A percentile compares a stretch with the other conserved stretches of the same genome.
Conservation (phyloP, 2,329 filamentous ascomycete genomes). For the Botrytis fragariae region DNA sequence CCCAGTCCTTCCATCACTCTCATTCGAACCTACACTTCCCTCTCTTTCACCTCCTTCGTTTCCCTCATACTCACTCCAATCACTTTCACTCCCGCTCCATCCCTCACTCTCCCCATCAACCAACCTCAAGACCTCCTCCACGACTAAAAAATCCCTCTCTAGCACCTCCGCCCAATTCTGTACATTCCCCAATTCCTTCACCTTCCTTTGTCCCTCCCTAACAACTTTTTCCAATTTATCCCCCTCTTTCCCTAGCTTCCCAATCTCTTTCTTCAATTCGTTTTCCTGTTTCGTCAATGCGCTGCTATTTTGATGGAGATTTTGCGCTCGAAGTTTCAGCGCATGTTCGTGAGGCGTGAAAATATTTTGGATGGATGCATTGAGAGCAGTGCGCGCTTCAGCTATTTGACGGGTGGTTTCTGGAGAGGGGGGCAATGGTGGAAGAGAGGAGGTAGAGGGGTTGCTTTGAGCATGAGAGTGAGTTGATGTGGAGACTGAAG, state of each 20-base stretch:
- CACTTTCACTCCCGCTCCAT: conserved; percentile 23
- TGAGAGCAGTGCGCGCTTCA: conserved; percentile 57
- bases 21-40: not conserved
- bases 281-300: conserved; percentile 66
- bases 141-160: conserved; percentile 62
- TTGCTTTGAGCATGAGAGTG: conserved; percentile 14
- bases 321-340: conserved; percentile 63
- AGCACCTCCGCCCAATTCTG: conserved; percentile 87
- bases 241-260: conserved; percentile 59
- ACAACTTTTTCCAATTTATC: conserved; percentile 63
- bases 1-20: not conserved
- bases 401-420: conserved; percentile 42
- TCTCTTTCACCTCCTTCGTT: not conserved
- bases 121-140: conserved; percentile 63
- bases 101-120: conserved; percentile 43
- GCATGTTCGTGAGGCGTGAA: conserved; percentile 68
- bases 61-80: conserved; percentile 16
- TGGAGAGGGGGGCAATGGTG: conserved; percentile 27
- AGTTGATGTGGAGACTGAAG: conserved; percentile 10
- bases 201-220: conserved; percentile 57
- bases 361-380: conserved; percentile 53
- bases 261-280: conserved; percentile 60
- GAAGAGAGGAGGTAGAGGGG: conserved; percentile 13
- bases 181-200: conserved; percentile 78
- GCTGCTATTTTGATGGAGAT: conserved; percentile 66